Evolutionary conservation across 1,284 basidiomycete genomes (phyloP), one percentile per base, ranked within the genome.

Genomic region (Cutaneotrichosporon sp.): DNA sequence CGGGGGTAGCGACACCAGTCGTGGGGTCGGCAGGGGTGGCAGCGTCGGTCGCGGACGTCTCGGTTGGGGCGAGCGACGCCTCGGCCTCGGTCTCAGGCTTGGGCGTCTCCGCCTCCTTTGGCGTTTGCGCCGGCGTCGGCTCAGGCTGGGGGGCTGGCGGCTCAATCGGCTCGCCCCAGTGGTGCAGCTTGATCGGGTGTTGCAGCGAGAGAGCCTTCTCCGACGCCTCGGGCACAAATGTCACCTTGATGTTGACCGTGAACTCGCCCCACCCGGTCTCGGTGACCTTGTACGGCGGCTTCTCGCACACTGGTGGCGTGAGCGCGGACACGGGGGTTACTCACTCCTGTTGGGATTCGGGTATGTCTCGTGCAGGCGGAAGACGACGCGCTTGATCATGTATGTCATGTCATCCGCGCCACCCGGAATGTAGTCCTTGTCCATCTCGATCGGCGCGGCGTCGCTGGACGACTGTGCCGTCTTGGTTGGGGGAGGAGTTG

Each of bases 181-280:
- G 95, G 77, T 99, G 97, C 0, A 99, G 85, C 78, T 98, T 98
- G 75, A 99, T 88, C 70, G 93, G 90, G 78, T 99, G 97, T 67
- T 90, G 89, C 56, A 95, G 82, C 5, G 86, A 85, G 65, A 97
- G 82, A 8, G 92, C 87, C 78, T 98, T 98, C 79, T 99, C 97
- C 56, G 87, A 89, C 2, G 94, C 87, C 79, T 99, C 97, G 49
- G 85, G 80, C n/a, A 93, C 84, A 79, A 99, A 98, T 55, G 89
- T 90, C 65, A 99, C 89, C 65, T 92, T 88, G 71, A 99, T 95
- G 72, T 90, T 87, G 64, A 99, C 89, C 72, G 97, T 93, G 79
- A 99, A 99, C 82, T 99, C 97, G 73, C 97, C 97, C 97, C 97
- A 99, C 51, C 95, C 97, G 10, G 95, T 98, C 78, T 99, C 97